Evolutionary conservation across 1,139 yeast genomes (phyloP).

Genomic region (Debaryomycetaceae sp.): DNA sequence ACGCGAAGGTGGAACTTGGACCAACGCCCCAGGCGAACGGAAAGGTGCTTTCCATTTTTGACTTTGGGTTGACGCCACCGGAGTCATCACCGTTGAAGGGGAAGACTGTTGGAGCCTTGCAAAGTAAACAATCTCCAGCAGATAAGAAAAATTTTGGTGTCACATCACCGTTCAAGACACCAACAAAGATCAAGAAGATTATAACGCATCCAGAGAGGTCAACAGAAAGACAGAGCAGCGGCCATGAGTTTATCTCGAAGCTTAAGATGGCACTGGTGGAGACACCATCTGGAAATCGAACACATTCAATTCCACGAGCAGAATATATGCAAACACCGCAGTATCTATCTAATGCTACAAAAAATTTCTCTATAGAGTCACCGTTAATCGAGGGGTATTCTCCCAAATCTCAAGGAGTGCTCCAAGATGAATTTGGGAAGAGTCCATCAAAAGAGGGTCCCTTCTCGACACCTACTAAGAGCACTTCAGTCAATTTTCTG

Average conservation of each 20-base stretch:
- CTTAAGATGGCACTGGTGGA: slow-evolving; percentile 10
- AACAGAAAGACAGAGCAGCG: not conserved
- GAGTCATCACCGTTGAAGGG: slow-evolving; percentile 40
- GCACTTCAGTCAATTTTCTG: slow-evolving; percentile 21
- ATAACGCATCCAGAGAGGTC: slow-evolving; percentile 4
- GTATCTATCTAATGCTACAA: slow-evolving; percentile 25
- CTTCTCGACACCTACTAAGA: slow-evolving; percentile 10
- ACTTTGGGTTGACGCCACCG: slow-evolving; percentile 46
- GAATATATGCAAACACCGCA: slow-evolving; percentile 27
- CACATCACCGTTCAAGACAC: slow-evolving; percentile 26
- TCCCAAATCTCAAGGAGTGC: not conserved
- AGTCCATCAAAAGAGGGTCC: not conserved
- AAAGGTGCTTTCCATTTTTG: slow-evolving; percentile 63
- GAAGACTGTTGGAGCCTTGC: slow-evolving; percentile 6
- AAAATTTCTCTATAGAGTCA: slow-evolving; percentile 17
- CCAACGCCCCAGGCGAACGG: slow-evolving; percentile 80
- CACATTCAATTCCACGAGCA: not conserved
- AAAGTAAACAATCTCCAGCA: not conserved
- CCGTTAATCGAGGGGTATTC: slow-evolving; percentile 1
- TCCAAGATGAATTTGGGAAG: not conserved
- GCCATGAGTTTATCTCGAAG: slow-evolving; percentile 3
- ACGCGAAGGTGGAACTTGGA: slow-evolving; percentile 45
- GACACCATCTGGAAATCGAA: slow-evolving; percentile 3
- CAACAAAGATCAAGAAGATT: slow-evolving; percentile 21
- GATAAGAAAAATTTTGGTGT: slow-evolving; percentile 4